A percentile compares a stretch with the other conserved stretches of the same genome.
phyloP scores from a whole-genome alignment of 140 eudicot species.

The Bidens hawaiensis region DNA sequence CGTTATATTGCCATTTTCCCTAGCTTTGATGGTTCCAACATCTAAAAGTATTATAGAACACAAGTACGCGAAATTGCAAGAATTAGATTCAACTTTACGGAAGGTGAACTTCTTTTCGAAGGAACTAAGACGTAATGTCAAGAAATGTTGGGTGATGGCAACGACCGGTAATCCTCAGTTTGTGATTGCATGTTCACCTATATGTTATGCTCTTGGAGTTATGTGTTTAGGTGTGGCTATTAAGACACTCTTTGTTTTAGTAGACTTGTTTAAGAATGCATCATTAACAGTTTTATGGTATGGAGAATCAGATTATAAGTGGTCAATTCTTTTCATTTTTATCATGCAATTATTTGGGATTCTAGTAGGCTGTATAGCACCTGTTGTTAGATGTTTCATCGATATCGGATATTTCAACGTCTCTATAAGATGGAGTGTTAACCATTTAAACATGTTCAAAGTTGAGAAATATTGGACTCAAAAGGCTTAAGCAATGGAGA shows the following conservation, averaged over 20 bases:
- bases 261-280: neutral
- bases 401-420: neutral
- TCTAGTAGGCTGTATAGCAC: neutral
- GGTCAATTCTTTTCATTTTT: neutral
- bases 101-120: neutral
- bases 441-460: neutral
- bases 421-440: neutral
- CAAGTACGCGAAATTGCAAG: neutral
- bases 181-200: neutral
- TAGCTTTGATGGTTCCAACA: neutral
- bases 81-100: neutral
- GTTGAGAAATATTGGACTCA: neutral
- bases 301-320: neutral
- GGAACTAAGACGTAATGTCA: no score
- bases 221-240: neutral
- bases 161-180: neutral
- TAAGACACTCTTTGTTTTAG: neutral
- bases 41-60: neutral
- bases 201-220: neutral
- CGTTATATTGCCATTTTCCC: neutral
- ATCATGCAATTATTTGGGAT: neutral
- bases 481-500: neutral
- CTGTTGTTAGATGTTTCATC: neutral
- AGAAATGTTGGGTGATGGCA: neutral
- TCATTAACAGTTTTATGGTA: no score